Evolutionary conservation across 2,329 filamentous ascomycete genomes (phyloP).

Genomic region (Colletotrichum sp.): DNA sequence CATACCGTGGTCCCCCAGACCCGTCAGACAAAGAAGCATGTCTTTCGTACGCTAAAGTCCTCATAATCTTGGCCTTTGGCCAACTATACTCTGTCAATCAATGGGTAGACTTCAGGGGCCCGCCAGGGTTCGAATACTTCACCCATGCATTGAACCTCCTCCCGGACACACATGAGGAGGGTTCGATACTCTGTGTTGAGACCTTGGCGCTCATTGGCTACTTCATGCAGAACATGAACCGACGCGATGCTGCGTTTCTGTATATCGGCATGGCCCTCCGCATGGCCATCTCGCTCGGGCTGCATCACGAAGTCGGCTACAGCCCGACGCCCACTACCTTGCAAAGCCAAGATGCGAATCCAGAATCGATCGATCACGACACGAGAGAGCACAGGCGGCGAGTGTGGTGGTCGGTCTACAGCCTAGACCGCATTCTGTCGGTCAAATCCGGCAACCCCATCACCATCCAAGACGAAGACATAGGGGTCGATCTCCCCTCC

Average conservation of each 20-base stretch:
- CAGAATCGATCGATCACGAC: not conserved
- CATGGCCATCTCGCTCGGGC: slow-evolving; percentile 61
- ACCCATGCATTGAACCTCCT: slow-evolving; percentile 54
- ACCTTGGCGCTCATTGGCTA: slow-evolving; percentile 59
- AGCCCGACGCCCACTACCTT: not conserved
- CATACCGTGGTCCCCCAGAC: slow-evolving; percentile 48
- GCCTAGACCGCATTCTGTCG: slow-evolving; percentile 35
- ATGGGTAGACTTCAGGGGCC: slow-evolving; percentile 55
- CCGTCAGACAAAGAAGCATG: slow-evolving; percentile 50
- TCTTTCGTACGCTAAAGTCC: slow-evolving; percentile 54
- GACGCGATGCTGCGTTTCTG: slow-evolving; percentile 58
- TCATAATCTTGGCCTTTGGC: slow-evolving; percentile 59
- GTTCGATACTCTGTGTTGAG: slow-evolving; percentile 59
- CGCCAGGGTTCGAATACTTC: slow-evolving; percentile 62
- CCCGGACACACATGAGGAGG: slow-evolving; percentile 60
- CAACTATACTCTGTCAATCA: slow-evolving; percentile 64
- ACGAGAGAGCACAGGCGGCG: slow-evolving; percentile 50
- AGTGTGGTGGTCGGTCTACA: slow-evolving; percentile 38
- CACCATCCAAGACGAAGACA: slow-evolving; percentile 34
- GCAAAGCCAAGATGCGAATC: not conserved
- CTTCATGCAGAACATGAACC: slow-evolving; percentile 63
- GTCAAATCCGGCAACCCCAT: slow-evolving; percentile 37
- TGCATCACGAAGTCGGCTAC: slow-evolving; percentile 56
- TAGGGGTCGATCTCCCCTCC: slow-evolving; percentile 35
- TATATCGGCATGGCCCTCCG: slow-evolving; percentile 59